A percentile compares a stretch with the other conserved stretches of the same genome.
phyloP scores from a whole-genome alignment of 1,284 basidiomycete species.

The Porphyrellus sp. region DNA sequence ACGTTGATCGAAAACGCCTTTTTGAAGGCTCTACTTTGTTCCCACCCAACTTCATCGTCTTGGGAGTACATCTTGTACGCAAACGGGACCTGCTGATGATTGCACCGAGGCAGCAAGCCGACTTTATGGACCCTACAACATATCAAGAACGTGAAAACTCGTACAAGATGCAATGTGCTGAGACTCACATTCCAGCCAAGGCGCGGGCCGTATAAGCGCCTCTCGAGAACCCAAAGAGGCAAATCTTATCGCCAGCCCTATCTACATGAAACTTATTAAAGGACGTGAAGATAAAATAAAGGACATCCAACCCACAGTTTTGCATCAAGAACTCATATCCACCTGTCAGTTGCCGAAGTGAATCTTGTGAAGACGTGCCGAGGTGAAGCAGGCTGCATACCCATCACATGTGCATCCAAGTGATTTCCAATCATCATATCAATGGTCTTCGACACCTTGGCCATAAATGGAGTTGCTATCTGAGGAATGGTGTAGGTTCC shows the following conservation, averaged over 20 bases:
- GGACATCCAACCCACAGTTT: constrained; percentile 40
- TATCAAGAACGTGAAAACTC: background rate
- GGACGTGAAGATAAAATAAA: background rate
- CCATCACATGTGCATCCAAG: constrained; percentile 51
- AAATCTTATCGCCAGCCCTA: constrained; percentile 41
- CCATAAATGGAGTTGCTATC: constrained; percentile 41
- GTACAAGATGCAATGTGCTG: too few relatives aligned
- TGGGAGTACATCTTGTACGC: constrained; percentile 66
- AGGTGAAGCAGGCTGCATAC: constrained; percentile 17
- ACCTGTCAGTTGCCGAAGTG: constrained; percentile 28
- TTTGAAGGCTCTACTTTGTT: constrained; percentile 58
- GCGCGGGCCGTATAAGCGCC: constrained; percentile 57
- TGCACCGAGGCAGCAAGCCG: constrained; percentile 42
- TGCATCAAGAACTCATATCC: constrained; percentile 63
- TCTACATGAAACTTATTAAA: constrained; percentile 27
- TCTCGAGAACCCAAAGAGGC: constrained; percentile 51
- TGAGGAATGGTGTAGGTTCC: constrained; percentile 52
- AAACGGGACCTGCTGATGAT: constrained; percentile 60
- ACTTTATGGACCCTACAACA: constrained; percentile 50
- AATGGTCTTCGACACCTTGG: constrained; percentile 41
- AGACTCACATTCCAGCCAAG: constrained; percentile 44
- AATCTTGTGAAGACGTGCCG: background rate
- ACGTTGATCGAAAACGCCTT: constrained; percentile 59
- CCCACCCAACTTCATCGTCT: constrained; percentile 50
- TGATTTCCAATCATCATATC: constrained; percentile 50